Evolutionary conservation across 1,284 basidiomycete species (phyloP), one percentile per base, ranked within the genome.

Genomic region (Moesziomyces sp.): DNA sequence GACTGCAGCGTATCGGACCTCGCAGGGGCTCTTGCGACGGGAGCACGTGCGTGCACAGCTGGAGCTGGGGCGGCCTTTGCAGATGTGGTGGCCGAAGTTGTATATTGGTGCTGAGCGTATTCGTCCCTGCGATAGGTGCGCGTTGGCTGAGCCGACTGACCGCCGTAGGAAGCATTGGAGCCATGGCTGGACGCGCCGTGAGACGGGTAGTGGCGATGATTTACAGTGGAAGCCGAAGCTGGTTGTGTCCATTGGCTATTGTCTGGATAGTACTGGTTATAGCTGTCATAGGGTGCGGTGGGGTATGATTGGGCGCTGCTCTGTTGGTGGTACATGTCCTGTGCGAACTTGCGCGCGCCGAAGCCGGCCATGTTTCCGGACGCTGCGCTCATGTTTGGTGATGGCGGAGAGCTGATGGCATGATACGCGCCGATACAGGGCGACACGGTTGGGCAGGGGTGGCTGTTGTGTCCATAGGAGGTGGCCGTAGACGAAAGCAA

Each of bases 361-460:
- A 75, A 71, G 19, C 73, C 73, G 18, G 73, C 73, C n/a, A 71
- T 35, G 47, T 75, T 75, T 35, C 49, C 68, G 14, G 57, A 46
- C 2, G 48, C 53, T 16, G n/a, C 13, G 16, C 35, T 14, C 16
- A 16, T 26, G 47, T 30, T 35, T 6, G 47, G 24, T 21, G 52
- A 45, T 3, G 50, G 33, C 18, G 50, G 48, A 19, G 66, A 46
- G 14, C 55, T 16, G 16, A 21, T 23, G 6, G 46, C 49, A 21
- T 62, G 52, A 21, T 62, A 58, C 13, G 18, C 30, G 45, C 47
- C 30, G 58, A 58, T 61, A 38, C 19, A 48, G 46, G 35, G 16
- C 35, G 11, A 38, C 6, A 14, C 11, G 13, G 14, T 38, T 18
- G 35, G 6, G 35, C 10, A 18, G 35, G 13, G 35, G 14, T 16